Conservation (phyloP, 495 filamentous ascomycete species). For the Penicillium pancosmium region DNA sequence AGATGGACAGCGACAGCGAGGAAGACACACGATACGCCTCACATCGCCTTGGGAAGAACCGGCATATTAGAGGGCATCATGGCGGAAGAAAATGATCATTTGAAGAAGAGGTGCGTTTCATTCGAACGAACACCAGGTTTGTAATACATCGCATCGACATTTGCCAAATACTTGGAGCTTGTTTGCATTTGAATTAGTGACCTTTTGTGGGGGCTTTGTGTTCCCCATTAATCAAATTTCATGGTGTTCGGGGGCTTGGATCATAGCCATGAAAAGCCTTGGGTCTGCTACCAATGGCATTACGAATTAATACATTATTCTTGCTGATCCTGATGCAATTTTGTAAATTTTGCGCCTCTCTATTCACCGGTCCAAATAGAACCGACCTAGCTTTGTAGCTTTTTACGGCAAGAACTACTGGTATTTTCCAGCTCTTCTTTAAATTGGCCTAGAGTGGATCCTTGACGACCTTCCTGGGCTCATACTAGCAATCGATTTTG, state of each 20-base stretch:
- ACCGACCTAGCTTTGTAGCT: too few relatives aligned
- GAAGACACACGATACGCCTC: constrained; percentile 33
- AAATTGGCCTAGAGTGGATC: too few relatives aligned
- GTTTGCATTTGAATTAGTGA: neutral
- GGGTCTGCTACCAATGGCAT: neutral
- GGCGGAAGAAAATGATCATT: constrained; percentile 10
- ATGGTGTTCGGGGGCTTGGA: neutral
- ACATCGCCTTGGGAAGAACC: constrained; percentile 17
- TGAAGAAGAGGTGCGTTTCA: neutral
- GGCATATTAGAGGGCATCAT: constrained; percentile 12
- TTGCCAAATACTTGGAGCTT: neutral
- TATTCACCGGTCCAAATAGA: too few relatives aligned
- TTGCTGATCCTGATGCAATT: neutral
- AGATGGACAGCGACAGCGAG: constrained; percentile 53
- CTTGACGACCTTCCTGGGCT: too few relatives aligned
- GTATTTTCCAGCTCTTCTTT: too few relatives aligned
- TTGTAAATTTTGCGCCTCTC: too few relatives aligned
- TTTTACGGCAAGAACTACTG: too few relatives aligned
- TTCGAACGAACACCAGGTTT: neutral
- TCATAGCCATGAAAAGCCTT: neutral
- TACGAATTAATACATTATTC: neutral
- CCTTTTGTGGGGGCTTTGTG: neutral
- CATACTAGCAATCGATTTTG: too few relatives aligned
- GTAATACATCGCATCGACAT: neutral
- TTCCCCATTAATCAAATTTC: neutral